Evolutionary conservation across 495 filamentous ascomycete genomes (phyloP), one percentile per base, ranked within the genome.

Genomic region (Penicillium herquei): DNA sequence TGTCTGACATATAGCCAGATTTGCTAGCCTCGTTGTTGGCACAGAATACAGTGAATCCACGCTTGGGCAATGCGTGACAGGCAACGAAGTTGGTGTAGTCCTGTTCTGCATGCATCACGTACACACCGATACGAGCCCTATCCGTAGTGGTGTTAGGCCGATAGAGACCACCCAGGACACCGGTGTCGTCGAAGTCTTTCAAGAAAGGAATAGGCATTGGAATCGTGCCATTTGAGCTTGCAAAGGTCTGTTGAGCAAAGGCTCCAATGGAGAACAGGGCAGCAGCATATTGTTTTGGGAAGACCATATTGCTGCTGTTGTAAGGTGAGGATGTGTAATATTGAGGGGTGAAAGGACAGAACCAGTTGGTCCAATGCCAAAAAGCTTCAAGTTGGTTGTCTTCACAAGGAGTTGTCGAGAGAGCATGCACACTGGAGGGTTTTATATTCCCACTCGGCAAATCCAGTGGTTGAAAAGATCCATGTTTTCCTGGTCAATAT

Each of bases 11-110:
- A 5, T 48, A 35, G 8, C 52, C 52, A 35, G 7, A 41, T 30
- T 61, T 61, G 49, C 58, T 61, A 13, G 48, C 52, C 39, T 47
- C 48, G 37, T 56, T 56, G 35, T 61, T 56, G 16, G 49, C 49
- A 40, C 58, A 61, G 35, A 61, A 52, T 6, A 30, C 35, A 9
- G 58, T 61, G 49, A 42, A 61, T n/a, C 58, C 58, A 14, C 53
- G 58, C n/a, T 49, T 43, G 5, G 34, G 53, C 17, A 61, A 52
- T 31, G 47, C 53, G 5, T 32, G 46, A 42, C 57, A 60, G 18
- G 52, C 46, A 17, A 26, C 31, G 42, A 60, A 60, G 21, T 31
- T 41, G 8, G 30, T 14, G 18, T 60, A 56, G 32, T 55, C 57
- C 16, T 46, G 46, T 40, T 60, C 52, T 7, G 46, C 52, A 52